Conservation (phyloP, 2,329 filamentous ascomycete species). For the Beauveria pseudobassiana region DNA sequence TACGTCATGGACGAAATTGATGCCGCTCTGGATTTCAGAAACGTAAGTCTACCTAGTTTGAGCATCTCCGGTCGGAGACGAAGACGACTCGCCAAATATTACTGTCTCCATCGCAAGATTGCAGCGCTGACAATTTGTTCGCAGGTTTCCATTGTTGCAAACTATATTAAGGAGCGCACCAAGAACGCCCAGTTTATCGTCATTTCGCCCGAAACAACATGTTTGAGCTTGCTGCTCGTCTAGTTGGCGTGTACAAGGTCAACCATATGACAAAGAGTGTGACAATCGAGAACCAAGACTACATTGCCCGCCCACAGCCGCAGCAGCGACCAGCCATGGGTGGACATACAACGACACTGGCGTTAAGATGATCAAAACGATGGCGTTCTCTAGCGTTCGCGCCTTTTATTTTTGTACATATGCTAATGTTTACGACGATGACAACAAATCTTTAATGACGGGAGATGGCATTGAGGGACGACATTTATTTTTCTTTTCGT, state of each 20-base stretch:
- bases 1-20: constrained; percentile 99
- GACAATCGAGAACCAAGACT: constrained; percentile 79
- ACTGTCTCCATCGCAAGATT: neutral
- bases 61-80: neutral
- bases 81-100: constrained; percentile 4
- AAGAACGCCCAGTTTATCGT: constrained; percentile 99
- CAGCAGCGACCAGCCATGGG: constrained; percentile 21
- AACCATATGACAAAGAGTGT: constrained; percentile 97
- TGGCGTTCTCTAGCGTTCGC: neutral
- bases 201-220: constrained; percentile 96
- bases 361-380: constrained; percentile 23
- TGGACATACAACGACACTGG: constrained; percentile 27
- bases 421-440: constrained; percentile 9
- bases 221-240: constrained; percentile 93
- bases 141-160: constrained; percentile 92
- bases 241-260: constrained; percentile 98
- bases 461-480: neutral
- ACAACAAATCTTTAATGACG: constrained; percentile 7
- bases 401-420: constrained; percentile 9
- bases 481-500: neutral
- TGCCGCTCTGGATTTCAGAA: constrained; percentile 93
- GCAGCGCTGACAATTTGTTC: neutral
- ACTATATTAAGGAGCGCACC: constrained; percentile 97
- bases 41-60: constrained; percentile 57
- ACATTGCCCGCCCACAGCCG: constrained; percentile 42